Evolutionary conservation across 371 early-diverging fungal genomes (phyloP).

Genomic region (Mortierella sp.): DNA sequence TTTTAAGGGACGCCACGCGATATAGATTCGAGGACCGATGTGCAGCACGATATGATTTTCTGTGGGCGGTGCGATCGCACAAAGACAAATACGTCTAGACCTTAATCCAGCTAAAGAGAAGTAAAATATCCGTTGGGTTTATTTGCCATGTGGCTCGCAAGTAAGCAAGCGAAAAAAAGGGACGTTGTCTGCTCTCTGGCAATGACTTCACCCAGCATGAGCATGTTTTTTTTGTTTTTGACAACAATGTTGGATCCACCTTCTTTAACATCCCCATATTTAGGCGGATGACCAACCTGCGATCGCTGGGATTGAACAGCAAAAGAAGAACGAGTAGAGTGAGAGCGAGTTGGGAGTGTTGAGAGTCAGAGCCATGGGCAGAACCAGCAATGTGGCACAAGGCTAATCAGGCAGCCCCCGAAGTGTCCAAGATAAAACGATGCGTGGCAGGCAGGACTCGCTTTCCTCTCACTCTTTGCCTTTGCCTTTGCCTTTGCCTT

Average conservation of each 20-base stretch:
- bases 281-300: not conserved
- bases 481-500: not conserved
- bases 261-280: not conserved
- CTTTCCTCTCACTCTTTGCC: not conserved
- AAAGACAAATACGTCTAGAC: too few species aligned
- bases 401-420: conserved; percentile 12
- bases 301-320: not conserved
- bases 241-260: not conserved
- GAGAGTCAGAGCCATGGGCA: conserved; percentile 1
- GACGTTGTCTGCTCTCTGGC: not conserved
- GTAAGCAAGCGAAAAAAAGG: not conserved
- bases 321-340: not conserved
- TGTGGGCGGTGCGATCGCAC: too few species aligned
- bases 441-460: not conserved
- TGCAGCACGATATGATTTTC: too few species aligned
- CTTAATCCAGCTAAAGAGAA: too few species aligned
- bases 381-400: conserved; percentile 18
- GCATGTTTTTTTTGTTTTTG: not conserved
- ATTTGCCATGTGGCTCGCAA: not conserved
- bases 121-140: too few species aligned
- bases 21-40: too few species aligned
- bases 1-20: too few species aligned
- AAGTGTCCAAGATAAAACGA: not conserved
- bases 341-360: not conserved
- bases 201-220: conserved; percentile 14